phyloP scores from a whole-genome alignment of 768 basidiomycete species.

The Boletus reticulatus region DNA sequence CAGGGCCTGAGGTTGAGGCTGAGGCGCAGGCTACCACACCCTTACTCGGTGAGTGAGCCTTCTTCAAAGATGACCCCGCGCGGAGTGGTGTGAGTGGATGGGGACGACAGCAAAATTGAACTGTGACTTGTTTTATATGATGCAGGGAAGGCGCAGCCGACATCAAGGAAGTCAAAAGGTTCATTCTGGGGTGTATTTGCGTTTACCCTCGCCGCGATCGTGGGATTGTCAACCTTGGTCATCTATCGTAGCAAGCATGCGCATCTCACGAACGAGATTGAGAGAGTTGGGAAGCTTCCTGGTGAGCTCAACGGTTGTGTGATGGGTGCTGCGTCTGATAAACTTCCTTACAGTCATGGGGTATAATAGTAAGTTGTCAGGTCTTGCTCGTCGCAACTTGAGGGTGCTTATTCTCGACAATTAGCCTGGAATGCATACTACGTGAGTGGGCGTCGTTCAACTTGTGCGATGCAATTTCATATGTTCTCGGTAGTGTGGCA shows the following conservation, averaged over 20 bases:
- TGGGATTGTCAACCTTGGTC: constrained; percentile 19
- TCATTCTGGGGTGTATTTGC: constrained; percentile 7
- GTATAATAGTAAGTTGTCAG: constrained; percentile 52
- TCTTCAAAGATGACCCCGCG: not conserved
- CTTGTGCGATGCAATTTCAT: not conserved
- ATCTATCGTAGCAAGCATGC: constrained; percentile 5
- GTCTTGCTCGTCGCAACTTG: not conserved
- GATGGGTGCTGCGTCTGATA: not conserved
- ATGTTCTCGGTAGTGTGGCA: constrained; percentile 45
- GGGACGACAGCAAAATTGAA: not conserved
- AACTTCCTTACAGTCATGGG: constrained; percentile 45
- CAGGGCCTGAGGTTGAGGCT: not conserved
- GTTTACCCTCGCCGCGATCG: constrained; percentile 18
- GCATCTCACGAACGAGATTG: not conserved
- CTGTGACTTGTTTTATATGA: not conserved
- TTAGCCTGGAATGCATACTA: constrained; percentile 72
- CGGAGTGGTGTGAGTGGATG: no score
- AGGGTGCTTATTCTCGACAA: constrained; percentile 1
- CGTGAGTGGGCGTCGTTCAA: constrained; percentile 32
- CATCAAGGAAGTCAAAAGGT: constrained; percentile 2
- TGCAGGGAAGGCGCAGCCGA: not conserved
- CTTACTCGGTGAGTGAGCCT: constrained; percentile 16
- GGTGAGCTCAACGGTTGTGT: constrained; percentile 20
- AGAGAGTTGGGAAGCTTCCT: constrained; percentile 36
- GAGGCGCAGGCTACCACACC: constrained; percentile 1